phyloP scores from a whole-genome alignment of 192 early-diverging fungal species.

The Umbelopsis sp. region DNA sequence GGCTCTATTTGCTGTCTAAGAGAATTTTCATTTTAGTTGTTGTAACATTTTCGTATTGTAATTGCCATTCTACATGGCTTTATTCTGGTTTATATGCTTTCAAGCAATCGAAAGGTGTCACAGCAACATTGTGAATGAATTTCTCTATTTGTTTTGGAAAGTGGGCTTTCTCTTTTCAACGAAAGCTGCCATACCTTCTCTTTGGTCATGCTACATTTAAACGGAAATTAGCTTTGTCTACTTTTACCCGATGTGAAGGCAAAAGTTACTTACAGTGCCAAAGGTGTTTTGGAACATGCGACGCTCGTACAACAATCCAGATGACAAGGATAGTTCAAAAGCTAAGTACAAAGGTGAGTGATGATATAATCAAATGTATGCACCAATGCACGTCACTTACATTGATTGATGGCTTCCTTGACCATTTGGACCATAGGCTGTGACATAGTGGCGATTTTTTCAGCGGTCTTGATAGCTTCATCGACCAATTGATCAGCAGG shows the following conservation, averaged over 20 bases:
- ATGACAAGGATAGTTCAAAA: constrained; percentile 82
- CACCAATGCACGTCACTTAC: constrained; percentile 33
- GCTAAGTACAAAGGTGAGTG: constrained; percentile 48
- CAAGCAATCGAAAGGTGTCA: no score
- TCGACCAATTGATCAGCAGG: constrained; percentile 86
- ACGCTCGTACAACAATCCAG: constrained; percentile 91
- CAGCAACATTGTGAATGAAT: no score
- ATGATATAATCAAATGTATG: neutral
- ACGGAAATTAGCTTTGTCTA: neutral
- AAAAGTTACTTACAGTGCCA: constrained; percentile 65
- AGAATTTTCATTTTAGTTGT: no score
- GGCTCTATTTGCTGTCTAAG: no score
- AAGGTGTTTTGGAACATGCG: constrained; percentile 93
- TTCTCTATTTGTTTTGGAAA: constrained; percentile 80
- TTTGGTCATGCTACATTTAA: constrained; percentile 74
- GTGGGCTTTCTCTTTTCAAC: constrained; percentile 87
- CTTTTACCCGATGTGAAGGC: neutral
- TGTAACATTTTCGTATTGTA: no score
- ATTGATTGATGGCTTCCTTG: constrained; percentile 95
- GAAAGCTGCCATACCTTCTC: constrained; percentile 97
- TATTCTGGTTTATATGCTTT: constrained; percentile 8
- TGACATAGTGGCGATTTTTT: constrained; percentile 84
- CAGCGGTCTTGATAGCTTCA: constrained; percentile 88
- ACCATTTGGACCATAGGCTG: constrained; percentile 89
- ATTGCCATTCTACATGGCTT: neutral